These are phyloP conservation scores for Chlorella sp. DNA, from an alignment of 139 green algal genomes.

Conservation along the genomic window DNA sequence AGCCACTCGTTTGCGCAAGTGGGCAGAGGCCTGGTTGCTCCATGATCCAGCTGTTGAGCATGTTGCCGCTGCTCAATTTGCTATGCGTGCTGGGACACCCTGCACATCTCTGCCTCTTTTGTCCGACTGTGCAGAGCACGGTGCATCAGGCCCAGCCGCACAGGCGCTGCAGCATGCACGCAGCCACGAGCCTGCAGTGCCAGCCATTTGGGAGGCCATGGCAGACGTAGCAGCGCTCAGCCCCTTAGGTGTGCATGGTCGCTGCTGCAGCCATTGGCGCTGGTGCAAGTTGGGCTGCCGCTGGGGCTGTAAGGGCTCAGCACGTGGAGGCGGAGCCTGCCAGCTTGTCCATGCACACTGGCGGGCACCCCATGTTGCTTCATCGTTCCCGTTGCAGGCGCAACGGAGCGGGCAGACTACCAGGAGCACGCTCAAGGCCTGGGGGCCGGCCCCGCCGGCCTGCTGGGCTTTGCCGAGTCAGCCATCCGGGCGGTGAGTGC, in stretches of 20 bases:
- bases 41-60: too few species aligned
- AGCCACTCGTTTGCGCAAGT: too few species aligned
- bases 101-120: too few species aligned
- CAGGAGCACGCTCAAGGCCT: conserved; percentile 68
- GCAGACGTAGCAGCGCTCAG: conserved; percentile 56
- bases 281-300: too few species aligned
- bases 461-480: conserved; percentile 54
- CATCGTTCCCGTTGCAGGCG: too few species aligned
- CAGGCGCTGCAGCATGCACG: conserved; percentile 65
- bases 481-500: conserved; percentile 19
- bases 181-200: conserved; percentile 58
- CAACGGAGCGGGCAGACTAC: conserved; percentile 42
- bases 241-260: conserved; percentile 21
- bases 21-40: neutral
- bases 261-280: too few species aligned
- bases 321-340: too few species aligned
- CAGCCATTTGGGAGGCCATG: conserved; percentile 85
- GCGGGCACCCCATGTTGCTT: too few species aligned
- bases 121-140: conserved; percentile 17
- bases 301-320: too few species aligned
- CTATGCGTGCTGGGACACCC: too few species aligned
- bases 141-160: neutral
- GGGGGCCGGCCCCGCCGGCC: conserved; percentile 46
- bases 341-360: too few species aligned
- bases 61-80: too few species aligned